A percentile compares a stretch with the other conserved stretches of the same genome.
These are phyloP conservation scores for Tulasnella sp. DNA, from an alignment of 768 basidiomycete genomes.

Conservation along the genomic window DNA sequence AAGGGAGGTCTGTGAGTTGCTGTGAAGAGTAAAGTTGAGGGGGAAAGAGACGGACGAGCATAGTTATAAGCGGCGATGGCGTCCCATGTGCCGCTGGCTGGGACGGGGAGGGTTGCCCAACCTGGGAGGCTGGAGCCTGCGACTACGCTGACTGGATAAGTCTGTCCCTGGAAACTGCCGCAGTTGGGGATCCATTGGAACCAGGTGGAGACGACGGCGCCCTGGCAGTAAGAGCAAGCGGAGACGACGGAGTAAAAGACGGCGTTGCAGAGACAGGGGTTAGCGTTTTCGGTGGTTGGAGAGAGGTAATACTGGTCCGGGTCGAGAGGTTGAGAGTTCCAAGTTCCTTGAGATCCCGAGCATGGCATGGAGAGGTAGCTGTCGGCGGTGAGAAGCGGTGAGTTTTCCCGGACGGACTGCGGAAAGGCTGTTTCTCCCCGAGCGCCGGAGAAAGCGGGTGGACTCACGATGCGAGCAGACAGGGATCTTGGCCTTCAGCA, in stretches of 20 bases:
- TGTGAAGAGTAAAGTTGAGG: neutral
- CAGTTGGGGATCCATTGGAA: constrained; percentile 16
- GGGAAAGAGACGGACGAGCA: neutral
- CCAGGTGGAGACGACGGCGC: constrained; percentile 18
- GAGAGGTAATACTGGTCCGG: neutral
- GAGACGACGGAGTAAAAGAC: neutral
- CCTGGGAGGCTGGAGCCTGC: neutral
- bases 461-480: constrained; percentile 3
- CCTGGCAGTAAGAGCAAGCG: constrained; percentile 21
- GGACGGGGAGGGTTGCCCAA: neutral
- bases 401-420: constrained; percentile 10
- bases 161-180: neutral
- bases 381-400: neutral
- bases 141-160: constrained; percentile 1
- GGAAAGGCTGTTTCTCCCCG: neutral
- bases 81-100: neutral
- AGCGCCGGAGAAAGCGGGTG: neutral
- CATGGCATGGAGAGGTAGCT: constrained; percentile 8
- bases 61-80: neutral
- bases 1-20: neutral
- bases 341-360: constrained; percentile 4
- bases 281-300: neutral
- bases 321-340: constrained; percentile 5
- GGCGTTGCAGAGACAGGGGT: constrained; percentile 13
- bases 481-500: neutral